phyloP scores from a whole-genome alignment of 148 eudicot genomes.

The Chenopodium album region DNA sequence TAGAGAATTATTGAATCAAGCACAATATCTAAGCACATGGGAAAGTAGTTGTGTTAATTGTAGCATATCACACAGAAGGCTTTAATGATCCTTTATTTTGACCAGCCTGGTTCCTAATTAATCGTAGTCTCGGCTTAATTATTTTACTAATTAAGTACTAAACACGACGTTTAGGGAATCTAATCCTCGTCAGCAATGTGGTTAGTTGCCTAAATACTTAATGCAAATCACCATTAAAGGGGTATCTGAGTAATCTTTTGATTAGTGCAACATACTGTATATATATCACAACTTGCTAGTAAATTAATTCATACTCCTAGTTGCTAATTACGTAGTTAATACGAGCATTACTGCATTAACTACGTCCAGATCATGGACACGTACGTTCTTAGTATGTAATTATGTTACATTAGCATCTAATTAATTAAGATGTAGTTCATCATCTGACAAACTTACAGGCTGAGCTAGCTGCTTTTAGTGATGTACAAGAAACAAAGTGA shows the following conservation, averaged over 20 bases:
- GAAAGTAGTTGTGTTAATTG: slow-evolving; percentile 14
- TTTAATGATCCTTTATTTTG: slow-evolving; percentile 18
- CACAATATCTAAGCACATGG: slow-evolving; percentile 27
- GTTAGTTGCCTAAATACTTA: slow-evolving; percentile 4
- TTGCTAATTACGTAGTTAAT: not conserved
- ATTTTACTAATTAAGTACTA: slow-evolving; percentile 3
- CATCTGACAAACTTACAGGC: slow-evolving; percentile 7
- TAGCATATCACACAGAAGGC: slow-evolving; percentile 12
- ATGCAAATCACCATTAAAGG: slow-evolving; percentile 1
- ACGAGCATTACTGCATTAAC: not conserved
- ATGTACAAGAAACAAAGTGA: slow-evolving; percentile 23
- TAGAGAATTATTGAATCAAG: slow-evolving; percentile 16
- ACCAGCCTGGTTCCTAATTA: slow-evolving; percentile 31
- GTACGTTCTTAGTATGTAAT: not conserved
- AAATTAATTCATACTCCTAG: not conserved
- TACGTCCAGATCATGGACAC: slow-evolving; percentile 6
- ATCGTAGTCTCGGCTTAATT: slow-evolving; percentile 5
- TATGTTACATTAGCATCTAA: not conserved
- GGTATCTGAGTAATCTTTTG: not conserved
- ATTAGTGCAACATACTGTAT: not conserved
- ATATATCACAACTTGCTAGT: not conserved
- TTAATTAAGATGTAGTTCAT: not conserved
- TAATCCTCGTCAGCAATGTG: slow-evolving; percentile 20
- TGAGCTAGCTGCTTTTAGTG: not conserved
- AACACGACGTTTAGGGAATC: slow-evolving; percentile 23